Base-by-base conservation (phyloP, 2,329 filamentous ascomycete species). In the Arthrobotrys musiformis region DNA sequence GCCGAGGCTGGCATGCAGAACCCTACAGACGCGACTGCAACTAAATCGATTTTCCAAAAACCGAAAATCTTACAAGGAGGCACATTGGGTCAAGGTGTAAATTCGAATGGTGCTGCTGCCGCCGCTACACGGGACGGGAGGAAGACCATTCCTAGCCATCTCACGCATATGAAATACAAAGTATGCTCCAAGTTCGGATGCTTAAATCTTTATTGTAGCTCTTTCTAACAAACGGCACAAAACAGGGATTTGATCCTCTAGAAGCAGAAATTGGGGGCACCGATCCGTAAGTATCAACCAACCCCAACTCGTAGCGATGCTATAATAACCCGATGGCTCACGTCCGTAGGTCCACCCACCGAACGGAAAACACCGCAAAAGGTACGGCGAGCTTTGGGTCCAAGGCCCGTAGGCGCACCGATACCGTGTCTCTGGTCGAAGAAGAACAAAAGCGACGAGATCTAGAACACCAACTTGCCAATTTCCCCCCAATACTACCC, bases 121-220 rank as follows among this genome's bases (percentile, higher is more conserved):
- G 33, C 42, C 19, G 13, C 52, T 24, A 42, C 50, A 28, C 54
- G 63, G 1, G 70, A 75, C 35, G 33, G 37, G 11, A 58, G 56
- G 22, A 75, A 75, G 28, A 75, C 70, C 19, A 75, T 75, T 7
- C 70, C 70, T 8, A 75, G 70, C 26, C 70, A 75, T 33, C 37
- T 75, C 8, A 75, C 70, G 22, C 62, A 75, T 44, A 75, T 75
- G 70, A 75, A 75, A 63, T 75, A 75, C 22, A 75, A 75, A 46
- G 70, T 75, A 56, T 30, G 24, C 22, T 9, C 1, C 37, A 11
- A 15, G 30, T 42, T 28, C 28, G 44, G 6, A 22, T n/a, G 15
- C 6, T 33, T 19, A 11, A 0, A n/a, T n/a, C 40, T 54, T n/a
- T 24, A 4, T 11, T 35, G 4, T 42, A 46, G 44, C n/a, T n/a